Conservation (phyloP, 495 filamentous ascomycete genomes). For the Lepidopterella palustris region DNA sequence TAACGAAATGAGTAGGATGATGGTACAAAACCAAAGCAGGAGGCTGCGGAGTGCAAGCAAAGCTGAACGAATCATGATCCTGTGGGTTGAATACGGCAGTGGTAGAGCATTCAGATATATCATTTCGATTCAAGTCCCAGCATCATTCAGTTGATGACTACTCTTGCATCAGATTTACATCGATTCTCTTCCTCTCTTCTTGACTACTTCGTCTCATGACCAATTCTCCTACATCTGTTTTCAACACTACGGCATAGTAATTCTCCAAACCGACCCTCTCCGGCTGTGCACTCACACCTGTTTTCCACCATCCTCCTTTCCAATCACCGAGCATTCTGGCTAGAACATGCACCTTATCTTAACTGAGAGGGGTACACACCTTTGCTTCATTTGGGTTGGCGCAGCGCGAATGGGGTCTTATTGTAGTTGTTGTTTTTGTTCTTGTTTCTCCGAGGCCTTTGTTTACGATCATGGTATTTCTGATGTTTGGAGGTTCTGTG, state of each 20-base stretch:
- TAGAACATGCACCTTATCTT: background rate
- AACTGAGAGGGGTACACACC: background rate
- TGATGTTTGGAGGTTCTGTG: background rate
- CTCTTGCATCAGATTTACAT: background rate
- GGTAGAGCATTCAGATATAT: background rate
- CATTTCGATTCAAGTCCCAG: background rate
- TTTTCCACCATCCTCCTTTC: background rate
- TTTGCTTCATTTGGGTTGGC: background rate
- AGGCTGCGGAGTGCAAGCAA: constrained; percentile 99
- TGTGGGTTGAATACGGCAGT: background rate
- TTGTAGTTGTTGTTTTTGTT: background rate
- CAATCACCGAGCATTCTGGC: background rate
- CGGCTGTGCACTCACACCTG: background rate
- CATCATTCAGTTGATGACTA: background rate
- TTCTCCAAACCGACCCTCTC: background rate
- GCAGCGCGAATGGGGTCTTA: background rate
- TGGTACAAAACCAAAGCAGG: constrained; percentile 92
- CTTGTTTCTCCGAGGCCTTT: no score
- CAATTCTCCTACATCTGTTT: background rate
- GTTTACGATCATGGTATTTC: background rate
- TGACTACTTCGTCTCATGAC: background rate
- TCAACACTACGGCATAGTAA: background rate
- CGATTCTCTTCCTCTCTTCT: background rate
- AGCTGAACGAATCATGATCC: constrained; percentile 53
- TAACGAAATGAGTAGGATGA: constrained; percentile 64